These are phyloP conservation scores for Wallacemonas sp. DNA, from an alignment of 208 protist genomes.

Conservation along the genomic window DNA sequence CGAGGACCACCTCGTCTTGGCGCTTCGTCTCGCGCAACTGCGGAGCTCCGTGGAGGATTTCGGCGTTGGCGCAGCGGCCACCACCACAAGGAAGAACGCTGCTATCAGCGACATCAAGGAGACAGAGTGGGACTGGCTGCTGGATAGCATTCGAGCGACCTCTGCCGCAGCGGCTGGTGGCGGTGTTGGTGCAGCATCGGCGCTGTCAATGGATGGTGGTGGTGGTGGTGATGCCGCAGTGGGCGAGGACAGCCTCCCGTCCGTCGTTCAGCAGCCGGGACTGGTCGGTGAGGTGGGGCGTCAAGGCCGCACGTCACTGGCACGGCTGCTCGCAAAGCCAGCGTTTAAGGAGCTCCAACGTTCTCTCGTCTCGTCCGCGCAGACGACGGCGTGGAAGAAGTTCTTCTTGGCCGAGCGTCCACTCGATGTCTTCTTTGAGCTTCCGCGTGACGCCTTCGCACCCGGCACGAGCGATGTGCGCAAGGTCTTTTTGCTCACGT, in stretches of 20 bases:
- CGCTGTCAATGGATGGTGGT: not conserved
- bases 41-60: conserved; percentile 59
- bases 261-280: conserved; percentile 27
- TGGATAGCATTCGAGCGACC: conserved; percentile 27
- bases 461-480: conserved; percentile 36
- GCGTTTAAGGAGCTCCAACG: conserved; percentile 68
- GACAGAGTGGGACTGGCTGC: conserved; percentile 74
- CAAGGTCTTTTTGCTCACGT: conserved; percentile 51
- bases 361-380: conserved; percentile 40
- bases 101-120: conserved; percentile 32
- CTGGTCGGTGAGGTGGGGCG: conserved; percentile 26
- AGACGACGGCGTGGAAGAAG: conserved; percentile 41
- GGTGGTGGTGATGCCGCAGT: not conserved
- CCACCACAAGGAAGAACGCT: conserved; percentile 3
- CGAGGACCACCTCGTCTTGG: conserved; percentile 94
- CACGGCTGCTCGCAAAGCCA: conserved; percentile 44
- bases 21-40: conserved; percentile 93
- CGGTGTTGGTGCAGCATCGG: not conserved
- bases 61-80: not conserved
- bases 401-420: conserved; percentile 56
- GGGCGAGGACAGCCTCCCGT: conserved; percentile 18
- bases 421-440: conserved; percentile 31
- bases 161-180: not conserved
- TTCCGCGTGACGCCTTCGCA: conserved; percentile 44
- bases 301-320: conserved; percentile 40